A percentile compares a stretch with the other conserved stretches of the same genome.
phyloP scores from a whole-genome alignment of 768 basidiomycete genomes.

The Leccinum ochraceum region DNA sequence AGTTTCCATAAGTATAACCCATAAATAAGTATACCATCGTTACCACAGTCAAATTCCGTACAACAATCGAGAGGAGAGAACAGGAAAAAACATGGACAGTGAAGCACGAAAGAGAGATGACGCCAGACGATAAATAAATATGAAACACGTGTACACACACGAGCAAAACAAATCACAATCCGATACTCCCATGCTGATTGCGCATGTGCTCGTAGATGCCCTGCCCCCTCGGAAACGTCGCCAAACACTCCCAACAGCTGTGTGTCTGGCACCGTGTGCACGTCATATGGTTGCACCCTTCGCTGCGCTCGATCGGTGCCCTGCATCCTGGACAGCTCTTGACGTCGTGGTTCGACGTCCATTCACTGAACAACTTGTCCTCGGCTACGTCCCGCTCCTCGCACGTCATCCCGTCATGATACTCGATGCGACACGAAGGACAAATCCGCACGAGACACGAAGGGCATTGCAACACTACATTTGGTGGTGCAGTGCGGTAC shows the following conservation, averaged over 20 bases:
- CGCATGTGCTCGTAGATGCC: slow-evolving; percentile 85
- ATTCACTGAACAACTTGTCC: slow-evolving; percentile 59
- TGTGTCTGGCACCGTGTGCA: slow-evolving; percentile 74
- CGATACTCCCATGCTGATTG: slow-evolving; percentile 62
- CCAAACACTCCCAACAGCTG: slow-evolving; percentile 78
- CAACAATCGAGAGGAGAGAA: slow-evolving; percentile 11
- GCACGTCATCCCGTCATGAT: slow-evolving; percentile 71
- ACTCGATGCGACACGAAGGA: slow-evolving; percentile 55
- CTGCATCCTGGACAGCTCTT: slow-evolving; percentile 76
- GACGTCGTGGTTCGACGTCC: slow-evolving; percentile 63
- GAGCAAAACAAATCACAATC: slow-evolving; percentile 27
- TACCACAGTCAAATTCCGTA: slow-evolving; percentile 8
- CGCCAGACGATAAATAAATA: neutral
- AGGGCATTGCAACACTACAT: slow-evolving; percentile 64
- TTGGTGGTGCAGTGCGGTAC: slow-evolving; percentile 56
- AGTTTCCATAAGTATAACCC: slow-evolving; percentile 23
- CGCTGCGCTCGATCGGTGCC: slow-evolving; percentile 66
- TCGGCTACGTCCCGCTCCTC: slow-evolving; percentile 53
- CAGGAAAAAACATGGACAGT: neutral
- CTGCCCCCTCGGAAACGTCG: slow-evolving; percentile 64
- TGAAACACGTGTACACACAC: neutral
- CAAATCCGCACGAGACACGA: slow-evolving; percentile 76
- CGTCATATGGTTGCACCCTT: slow-evolving; percentile 85
- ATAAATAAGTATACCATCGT: slow-evolving; percentile 22
- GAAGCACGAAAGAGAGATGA: slow-evolving; percentile 12